Evolutionary conservation across 2,329 filamentous ascomycete species (phyloP).

Genomic region (Botrytis fabae): DNA sequence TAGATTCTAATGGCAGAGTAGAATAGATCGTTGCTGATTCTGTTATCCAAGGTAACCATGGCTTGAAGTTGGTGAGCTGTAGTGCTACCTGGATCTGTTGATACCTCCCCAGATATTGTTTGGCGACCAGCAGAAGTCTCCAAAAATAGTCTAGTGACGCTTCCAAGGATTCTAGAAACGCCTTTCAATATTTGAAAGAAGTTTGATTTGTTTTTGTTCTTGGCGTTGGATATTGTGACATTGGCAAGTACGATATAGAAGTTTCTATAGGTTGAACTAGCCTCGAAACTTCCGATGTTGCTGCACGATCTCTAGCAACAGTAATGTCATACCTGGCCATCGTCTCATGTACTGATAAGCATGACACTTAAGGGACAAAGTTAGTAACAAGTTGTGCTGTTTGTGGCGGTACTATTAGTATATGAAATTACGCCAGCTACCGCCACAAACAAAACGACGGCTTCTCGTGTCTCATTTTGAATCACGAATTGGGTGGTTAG

Average conservation of each 20-base stretch:
- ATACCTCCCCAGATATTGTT: conserved; percentile 26
- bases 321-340: not conserved
- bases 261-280: not conserved
- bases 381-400: not conserved
- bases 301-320: conserved; percentile 27
- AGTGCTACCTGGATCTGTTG: conserved; percentile 7
- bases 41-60: conserved; percentile 1
- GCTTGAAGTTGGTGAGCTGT: not conserved
- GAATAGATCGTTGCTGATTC: conserved; percentile 8
- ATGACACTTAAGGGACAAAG: not conserved
- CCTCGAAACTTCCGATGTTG: conserved; percentile 28
- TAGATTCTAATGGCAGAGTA: conserved; percentile 6
- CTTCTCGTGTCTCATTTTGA: not conserved
- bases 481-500: not conserved
- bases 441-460: not conserved
- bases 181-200: conserved; percentile 56
- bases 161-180: conserved; percentile 47
- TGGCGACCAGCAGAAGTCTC: conserved; percentile 38
- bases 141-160: conserved; percentile 50
- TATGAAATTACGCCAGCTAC: not conserved
- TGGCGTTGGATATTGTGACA: conserved; percentile 50
- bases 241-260: conserved; percentile 44
- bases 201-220: conserved; percentile 46
- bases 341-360: conserved; percentile 5
- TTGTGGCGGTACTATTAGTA: not conserved